Base-by-base conservation (phyloP, 2,329 filamentous ascomycete species). In the Cytospora chrysosperma region DNA sequence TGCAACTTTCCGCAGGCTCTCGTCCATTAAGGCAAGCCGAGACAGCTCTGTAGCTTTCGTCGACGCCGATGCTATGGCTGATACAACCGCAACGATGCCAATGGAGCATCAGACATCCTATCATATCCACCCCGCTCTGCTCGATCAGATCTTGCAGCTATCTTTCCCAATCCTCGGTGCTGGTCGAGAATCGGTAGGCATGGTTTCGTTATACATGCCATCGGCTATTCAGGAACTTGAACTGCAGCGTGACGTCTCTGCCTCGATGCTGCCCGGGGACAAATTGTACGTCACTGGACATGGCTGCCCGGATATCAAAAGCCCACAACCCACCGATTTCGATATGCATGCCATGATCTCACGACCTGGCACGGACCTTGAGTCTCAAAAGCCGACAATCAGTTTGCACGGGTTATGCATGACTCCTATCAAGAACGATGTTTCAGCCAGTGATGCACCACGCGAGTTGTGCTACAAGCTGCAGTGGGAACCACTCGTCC, bases 31-130 rank as follows among this genome's bases (percentile, higher is more conserved):
- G 17, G 62, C 65, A 26, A 66, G 65, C 37, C 64, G 67, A 8
- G 67, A 40, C 6, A 69, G 71, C 34, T 72, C 74, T 2, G 67
- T 73, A 10, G 76, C 74, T 47, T 47, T n/a, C 43, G 10, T 47
- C 2, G 72, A 75, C 5, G 68, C 82, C 9, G 67, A 72, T 13
- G 70, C 59, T 17, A 51, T 82, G 3, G 76, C 76, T 3, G 76
- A 84, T 54, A 84, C 81, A 0, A 71, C 72, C 1, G 67, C 72
- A 1, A 67, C 72, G 1, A 84, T 84, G 82, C 81, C 80, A 0
- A 73, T 76, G 64, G 68, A 71, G 1, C 74, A 77, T 54, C 79
- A 85, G 67, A 74, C 77, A 3, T 65, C 74, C 0, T 76, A 79
- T 24, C 74, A 79, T 56, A 69, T 83, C 8, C 80, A 82, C 34